phyloP scores from a whole-genome alignment of 2,329 filamentous ascomycete species.

The Xylariaceae sp. region DNA sequence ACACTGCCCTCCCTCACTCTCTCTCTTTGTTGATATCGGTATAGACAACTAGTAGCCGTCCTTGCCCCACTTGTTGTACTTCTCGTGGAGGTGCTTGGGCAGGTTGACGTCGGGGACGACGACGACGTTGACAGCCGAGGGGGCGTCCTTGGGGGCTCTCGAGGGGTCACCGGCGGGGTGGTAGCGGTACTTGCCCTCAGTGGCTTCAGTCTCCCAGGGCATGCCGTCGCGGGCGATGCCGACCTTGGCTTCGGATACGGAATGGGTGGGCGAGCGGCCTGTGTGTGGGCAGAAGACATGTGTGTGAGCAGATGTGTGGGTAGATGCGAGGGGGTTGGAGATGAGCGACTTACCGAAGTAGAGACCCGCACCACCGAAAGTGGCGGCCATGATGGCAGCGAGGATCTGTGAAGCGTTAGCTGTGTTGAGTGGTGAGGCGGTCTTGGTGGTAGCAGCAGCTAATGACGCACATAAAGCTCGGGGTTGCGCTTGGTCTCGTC shows the following conservation, averaged over 20 bases:
- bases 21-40: too few relatives aligned
- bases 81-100: constrained; percentile 90
- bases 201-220: constrained; percentile 79
- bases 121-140: constrained; percentile 91
- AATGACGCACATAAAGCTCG: constrained; percentile 47
- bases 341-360: constrained; percentile 65
- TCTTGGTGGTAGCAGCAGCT: neutral
- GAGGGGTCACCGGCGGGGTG: constrained; percentile 80
- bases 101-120: constrained; percentile 91
- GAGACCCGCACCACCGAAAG: constrained; percentile 85
- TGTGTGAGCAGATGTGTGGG: neutral
- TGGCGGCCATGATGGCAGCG: constrained; percentile 83
- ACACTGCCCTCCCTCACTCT: too few relatives aligned
- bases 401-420: constrained; percentile 66
- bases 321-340: neutral
- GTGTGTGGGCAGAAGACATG: neutral
- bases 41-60: constrained; percentile 67
- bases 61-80: constrained; percentile 99
- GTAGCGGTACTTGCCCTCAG: constrained; percentile 70
- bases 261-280: constrained; percentile 78
- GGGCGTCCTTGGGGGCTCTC: constrained; percentile 79
- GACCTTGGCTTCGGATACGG: constrained; percentile 78
- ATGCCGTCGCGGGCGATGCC: constrained; percentile 73
- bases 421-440: constrained; percentile 18
- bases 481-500: constrained; percentile 57